phyloP scores from a whole-genome alignment of 106 monocot genomes.

The Dioscorea alata region DNA sequence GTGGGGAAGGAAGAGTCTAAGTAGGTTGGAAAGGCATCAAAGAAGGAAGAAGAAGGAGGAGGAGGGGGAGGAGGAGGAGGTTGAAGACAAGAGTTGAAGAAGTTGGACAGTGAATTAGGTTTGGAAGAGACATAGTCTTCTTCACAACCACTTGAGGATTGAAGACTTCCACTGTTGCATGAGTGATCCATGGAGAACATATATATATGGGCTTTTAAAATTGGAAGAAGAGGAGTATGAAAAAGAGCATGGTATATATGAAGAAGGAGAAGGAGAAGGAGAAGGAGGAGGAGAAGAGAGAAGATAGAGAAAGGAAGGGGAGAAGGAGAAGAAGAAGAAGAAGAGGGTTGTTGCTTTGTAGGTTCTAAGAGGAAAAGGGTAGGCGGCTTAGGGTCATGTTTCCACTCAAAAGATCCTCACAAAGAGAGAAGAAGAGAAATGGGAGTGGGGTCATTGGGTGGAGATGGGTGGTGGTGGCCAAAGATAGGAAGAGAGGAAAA shows the following conservation, averaged over 20 bases:
- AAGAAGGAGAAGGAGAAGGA: background rate
- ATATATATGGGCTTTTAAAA: background rate
- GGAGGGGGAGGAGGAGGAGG: background rate
- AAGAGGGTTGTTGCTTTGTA: background rate
- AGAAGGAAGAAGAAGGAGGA: background rate
- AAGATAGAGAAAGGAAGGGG: background rate
- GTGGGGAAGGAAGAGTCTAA: background rate
- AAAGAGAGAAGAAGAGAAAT: background rate
- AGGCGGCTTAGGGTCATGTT: conserved; percentile 17
- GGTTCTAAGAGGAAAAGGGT: background rate
- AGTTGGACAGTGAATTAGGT: background rate
- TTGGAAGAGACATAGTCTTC: conserved; percentile 49
- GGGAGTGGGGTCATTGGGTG: conserved; percentile 4
- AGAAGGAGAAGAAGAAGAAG: background rate
- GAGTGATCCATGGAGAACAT: conserved; percentile 29
- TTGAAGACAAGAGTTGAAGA: background rate
- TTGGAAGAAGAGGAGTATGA: background rate
- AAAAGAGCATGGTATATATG: background rate
- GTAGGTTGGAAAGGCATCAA: conserved; percentile 6
- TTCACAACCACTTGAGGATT: conserved; percentile 68
- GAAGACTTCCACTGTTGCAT: conserved; percentile 57
- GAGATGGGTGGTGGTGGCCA: conserved; percentile 19
- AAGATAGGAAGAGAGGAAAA: background rate
- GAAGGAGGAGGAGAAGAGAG: background rate
- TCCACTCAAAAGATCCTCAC: conserved; percentile 10